These are phyloP conservation scores for Casaregolazyma lundiana DNA, from an alignment of 1,139 yeast genomes.

Conservation along the genomic window DNA sequence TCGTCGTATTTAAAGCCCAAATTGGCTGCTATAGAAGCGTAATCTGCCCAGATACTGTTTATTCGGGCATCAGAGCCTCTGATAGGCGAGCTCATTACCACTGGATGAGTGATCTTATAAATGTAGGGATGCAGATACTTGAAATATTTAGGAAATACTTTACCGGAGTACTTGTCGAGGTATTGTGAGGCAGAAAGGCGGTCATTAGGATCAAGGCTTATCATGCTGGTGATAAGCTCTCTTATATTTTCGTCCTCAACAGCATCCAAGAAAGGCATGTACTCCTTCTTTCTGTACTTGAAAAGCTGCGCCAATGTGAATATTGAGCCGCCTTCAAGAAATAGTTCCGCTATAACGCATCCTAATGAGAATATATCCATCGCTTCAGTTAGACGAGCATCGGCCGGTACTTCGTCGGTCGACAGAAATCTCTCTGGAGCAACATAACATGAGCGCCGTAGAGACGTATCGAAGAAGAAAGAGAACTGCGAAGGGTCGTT, in stretches of 20 bases:
- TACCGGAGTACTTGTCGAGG: conserved; percentile 43
- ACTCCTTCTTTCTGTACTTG: conserved; percentile 70
- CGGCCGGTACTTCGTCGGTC: conserved; percentile 22
- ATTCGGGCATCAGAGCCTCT: conserved; percentile 57
- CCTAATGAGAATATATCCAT: conserved; percentile 93
- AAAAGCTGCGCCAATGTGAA: conserved; percentile 84
- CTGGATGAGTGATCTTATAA: conserved; percentile 39
- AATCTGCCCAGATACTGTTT: conserved; percentile 53
- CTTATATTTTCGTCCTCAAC: conserved; percentile 50
- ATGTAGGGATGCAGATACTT: conserved; percentile 66
- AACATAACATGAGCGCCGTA: conserved; percentile 77
- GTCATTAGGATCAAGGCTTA: conserved; percentile 54
- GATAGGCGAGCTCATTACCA: conserved; percentile 6
- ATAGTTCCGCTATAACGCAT: conserved; percentile 87
- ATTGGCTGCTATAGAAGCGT: conserved; percentile 46
- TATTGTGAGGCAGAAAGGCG: conserved; percentile 55
- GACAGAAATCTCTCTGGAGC: conserved; percentile 87
- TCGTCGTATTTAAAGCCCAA: conserved; percentile 38
- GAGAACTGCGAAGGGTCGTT: conserved; percentile 94
- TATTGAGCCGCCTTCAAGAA: conserved; percentile 78
- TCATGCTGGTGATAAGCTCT: conserved; percentile 57
- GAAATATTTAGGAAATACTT: conserved; percentile 67
- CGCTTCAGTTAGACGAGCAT: conserved; percentile 47
- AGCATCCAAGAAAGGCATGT: conserved; percentile 54
- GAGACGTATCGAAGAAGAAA: conserved; percentile 87